Percentiles rank a stretch among this genome's conserved stretches.
These are phyloP conservation scores for Coniochaeta sp. DNA, from an alignment of 2,329 filamentous ascomycete species.

Conservation along the genomic window DNA sequence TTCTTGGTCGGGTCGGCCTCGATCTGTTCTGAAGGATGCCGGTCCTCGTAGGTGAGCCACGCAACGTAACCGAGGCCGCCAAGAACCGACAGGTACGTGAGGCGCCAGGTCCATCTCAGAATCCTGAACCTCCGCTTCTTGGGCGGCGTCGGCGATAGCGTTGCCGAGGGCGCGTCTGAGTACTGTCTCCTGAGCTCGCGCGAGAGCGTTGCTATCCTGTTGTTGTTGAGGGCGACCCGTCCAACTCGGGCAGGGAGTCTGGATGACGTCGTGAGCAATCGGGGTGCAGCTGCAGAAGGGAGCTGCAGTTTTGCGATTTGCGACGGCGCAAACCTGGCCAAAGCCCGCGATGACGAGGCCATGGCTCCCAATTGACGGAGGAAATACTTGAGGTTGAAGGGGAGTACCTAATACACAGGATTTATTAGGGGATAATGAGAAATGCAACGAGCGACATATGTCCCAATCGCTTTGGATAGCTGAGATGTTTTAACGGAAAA, in stretches of 20 bases:
- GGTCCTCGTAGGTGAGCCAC: conserved; percentile 77
- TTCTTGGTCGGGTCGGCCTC: conserved; percentile 85
- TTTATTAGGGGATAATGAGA: not conserved
- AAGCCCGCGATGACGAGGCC: conserved; percentile 24
- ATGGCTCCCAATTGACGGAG: conserved; percentile 18
- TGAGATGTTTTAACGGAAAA: not conserved
- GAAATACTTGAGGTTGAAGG: not conserved
- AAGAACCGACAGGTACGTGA: conserved; percentile 69
- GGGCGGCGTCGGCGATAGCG: conserved; percentile 33
- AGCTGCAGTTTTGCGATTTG: conserved; percentile 14
- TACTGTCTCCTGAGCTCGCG: conserved; percentile 20
- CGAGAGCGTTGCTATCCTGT: conserved; percentile 14
- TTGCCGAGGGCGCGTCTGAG: conserved; percentile 14
- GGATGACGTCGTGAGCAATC: conserved; percentile 18
- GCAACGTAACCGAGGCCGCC: conserved; percentile 63
- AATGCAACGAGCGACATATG: not conserved
- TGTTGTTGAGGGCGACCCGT: conserved; percentile 7
- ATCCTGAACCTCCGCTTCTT: conserved; percentile 57
- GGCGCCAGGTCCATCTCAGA: conserved; percentile 75
- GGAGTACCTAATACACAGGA: not conserved
- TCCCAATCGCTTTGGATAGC: not conserved
- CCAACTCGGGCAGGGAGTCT: conserved; percentile 12
- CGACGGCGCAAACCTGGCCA: conserved; percentile 22
- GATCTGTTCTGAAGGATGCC: conserved; percentile 73
- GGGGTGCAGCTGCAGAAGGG: conserved; percentile 13